Evolutionary conservation across 108 stramenopile species (phyloP).

Genomic region (Skeletonema menzelii): DNA sequence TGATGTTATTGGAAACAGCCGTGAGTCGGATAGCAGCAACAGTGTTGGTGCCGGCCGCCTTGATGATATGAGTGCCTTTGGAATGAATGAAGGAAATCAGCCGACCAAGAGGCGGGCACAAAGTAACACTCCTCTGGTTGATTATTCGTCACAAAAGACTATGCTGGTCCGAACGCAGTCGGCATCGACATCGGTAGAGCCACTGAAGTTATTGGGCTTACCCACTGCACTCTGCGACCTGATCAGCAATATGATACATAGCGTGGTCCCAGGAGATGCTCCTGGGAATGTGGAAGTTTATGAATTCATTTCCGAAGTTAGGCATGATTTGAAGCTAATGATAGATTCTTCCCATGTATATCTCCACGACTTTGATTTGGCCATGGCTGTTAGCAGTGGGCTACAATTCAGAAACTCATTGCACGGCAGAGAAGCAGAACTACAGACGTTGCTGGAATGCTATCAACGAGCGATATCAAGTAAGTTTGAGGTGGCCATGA

Average conservation of each 20-base stretch:
- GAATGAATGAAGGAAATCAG: too few relatives aligned
- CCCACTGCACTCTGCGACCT: constrained; percentile 1
- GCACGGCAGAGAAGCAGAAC: not conserved
- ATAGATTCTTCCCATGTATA: not conserved
- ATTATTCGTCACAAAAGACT: too few relatives aligned
- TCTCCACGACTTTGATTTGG: not conserved
- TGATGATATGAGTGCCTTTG: too few relatives aligned
- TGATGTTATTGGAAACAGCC: too few relatives aligned
- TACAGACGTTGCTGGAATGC: too few relatives aligned
- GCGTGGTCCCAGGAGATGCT: constrained; percentile 1
- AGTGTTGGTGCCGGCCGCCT: too few relatives aligned
- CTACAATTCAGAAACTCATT: not conserved
- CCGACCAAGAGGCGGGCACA: too few relatives aligned
- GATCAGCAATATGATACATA: not conserved
- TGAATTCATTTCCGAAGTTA: not conserved
- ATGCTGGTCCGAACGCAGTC: too few relatives aligned
- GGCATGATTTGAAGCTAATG: not conserved
- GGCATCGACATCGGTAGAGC: too few relatives aligned
- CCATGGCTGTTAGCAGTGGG: not conserved
- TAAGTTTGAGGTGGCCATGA: not conserved
- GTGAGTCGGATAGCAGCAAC: too few relatives aligned
- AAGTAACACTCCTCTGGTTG: too few relatives aligned
- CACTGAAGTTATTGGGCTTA: not conserved
- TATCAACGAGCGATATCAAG: not conserved
- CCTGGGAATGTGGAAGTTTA: not conserved